Evolutionary conservation across 2,329 filamentous ascomycete species (phyloP).

Genomic region (Biscogniauxia sp.): DNA sequence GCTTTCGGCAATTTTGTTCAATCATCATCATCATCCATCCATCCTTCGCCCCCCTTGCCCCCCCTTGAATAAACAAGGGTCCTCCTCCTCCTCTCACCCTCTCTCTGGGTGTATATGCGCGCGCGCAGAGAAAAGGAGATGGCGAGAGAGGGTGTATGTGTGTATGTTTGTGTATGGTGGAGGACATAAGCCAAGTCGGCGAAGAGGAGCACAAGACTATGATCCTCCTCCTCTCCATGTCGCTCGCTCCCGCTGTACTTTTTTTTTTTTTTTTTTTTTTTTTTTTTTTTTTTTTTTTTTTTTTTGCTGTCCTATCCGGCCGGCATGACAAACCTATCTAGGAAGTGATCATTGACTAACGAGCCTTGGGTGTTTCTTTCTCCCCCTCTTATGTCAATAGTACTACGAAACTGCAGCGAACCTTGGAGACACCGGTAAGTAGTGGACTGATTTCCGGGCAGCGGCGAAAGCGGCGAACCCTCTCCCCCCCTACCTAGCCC

Average conservation of each 20-base stretch:
- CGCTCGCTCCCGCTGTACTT: too few species aligned
- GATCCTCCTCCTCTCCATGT: not conserved
- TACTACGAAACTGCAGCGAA: slow-evolving; percentile 99
- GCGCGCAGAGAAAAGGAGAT: too few species aligned
- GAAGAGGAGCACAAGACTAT: slow-evolving; percentile 9
- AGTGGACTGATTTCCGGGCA: slow-evolving; percentile 11
- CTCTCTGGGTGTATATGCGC: too few species aligned
- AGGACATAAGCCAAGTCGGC: slow-evolving; percentile 1
- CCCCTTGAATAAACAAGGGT: too few species aligned
- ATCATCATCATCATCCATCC: too few species aligned
- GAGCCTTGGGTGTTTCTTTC: slow-evolving; percentile 6
- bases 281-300: not conserved
- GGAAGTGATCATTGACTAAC: slow-evolving; percentile 19
- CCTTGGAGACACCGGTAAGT: slow-evolving; percentile 77
- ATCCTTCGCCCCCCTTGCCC: too few species aligned
- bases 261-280: not conserved
- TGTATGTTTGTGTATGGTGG: not conserved
- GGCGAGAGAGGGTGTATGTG: not conserved
- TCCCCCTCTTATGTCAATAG: slow-evolving; percentile 40
- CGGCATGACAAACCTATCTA: not conserved
- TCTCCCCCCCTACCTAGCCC: not conserved
- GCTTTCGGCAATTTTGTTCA: too few species aligned
- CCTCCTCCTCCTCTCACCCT: too few species aligned
- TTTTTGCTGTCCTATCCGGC: not conserved
- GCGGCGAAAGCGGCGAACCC: not conserved